A percentile compares a stretch with the other conserved stretches of the same genome.
phyloP scores from a whole-genome alignment of 78 protist genomes.

The Creolimax fragrantissima region DNA sequence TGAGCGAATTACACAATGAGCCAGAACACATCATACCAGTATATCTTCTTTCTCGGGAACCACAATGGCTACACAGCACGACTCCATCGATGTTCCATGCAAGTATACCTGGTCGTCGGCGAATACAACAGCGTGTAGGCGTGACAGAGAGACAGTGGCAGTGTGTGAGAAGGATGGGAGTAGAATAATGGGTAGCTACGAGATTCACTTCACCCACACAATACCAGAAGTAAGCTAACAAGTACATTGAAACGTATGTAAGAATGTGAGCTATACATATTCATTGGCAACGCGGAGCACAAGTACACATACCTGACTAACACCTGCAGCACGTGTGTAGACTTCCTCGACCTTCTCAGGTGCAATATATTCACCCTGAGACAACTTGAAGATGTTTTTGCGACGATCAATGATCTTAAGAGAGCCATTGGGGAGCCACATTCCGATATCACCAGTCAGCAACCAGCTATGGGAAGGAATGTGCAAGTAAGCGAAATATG shows the following conservation, averaged over 20 bases:
- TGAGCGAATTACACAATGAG: too few species aligned
- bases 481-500: too few species aligned
- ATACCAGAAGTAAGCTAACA: background rate
- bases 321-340: background rate
- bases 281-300: background rate
- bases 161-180: background rate
- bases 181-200: background rate
- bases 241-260: background rate
- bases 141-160: too few species aligned
- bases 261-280: background rate
- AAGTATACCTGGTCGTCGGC: constrained; percentile 20
- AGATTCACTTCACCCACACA: background rate
- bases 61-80: constrained; percentile 57
- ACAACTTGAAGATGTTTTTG: constrained; percentile 68
- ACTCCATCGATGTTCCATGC: constrained; percentile 4
- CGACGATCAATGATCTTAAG: constrained; percentile 86
- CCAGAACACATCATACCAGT: background rate
- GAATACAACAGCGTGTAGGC: too few species aligned
- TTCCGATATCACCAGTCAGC: constrained; percentile 73
- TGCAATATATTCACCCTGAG: constrained; percentile 92
- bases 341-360: constrained; percentile 18
- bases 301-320: background rate
- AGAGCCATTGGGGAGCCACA: constrained; percentile 21
- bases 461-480: too few species aligned
- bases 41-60: constrained; percentile 43